Conservation (phyloP, 2,329 filamentous ascomycete genomes). For the Raffaelea arxii region DNA sequence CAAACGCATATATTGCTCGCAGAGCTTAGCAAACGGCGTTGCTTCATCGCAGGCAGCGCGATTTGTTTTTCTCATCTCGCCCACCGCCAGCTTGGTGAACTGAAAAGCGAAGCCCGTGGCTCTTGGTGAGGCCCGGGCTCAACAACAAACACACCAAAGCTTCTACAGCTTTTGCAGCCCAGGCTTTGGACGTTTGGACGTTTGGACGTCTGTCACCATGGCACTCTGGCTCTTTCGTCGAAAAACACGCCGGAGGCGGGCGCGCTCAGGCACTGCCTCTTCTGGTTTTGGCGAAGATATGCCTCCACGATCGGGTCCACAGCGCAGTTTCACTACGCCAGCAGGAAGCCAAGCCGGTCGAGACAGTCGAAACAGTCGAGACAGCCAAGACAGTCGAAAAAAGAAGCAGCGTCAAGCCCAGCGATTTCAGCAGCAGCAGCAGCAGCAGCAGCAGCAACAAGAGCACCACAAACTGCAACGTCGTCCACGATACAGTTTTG, state of each 20-base stretch:
- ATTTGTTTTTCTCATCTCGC: not conserved
- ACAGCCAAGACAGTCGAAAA: conserved; percentile 15
- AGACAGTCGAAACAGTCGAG: too few species aligned
- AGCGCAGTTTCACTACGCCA: conserved; percentile 15
- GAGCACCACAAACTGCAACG: conserved; percentile 40
- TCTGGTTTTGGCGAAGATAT: conserved; percentile 37
- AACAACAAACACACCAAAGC: not conserved
- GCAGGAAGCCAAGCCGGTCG: too few species aligned
- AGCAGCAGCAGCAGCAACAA: too few species aligned
- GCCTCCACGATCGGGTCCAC: conserved; percentile 17
- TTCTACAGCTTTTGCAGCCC: not conserved
- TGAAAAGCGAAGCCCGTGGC: not conserved
- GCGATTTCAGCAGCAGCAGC: too few species aligned
- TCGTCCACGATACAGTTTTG: conserved; percentile 50
- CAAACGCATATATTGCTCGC: not conserved
- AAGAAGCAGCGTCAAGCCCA: too few species aligned
- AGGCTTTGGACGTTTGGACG: not conserved
- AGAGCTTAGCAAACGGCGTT: not conserved
- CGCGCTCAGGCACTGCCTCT: conserved; percentile 37
- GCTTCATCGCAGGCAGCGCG: not conserved
- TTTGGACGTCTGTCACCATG: conserved; percentile 43
- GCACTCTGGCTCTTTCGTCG: conserved; percentile 77
- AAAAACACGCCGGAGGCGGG: conserved; percentile 56
- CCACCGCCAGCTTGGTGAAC: too few species aligned
- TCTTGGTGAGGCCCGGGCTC: not conserved